Evolutionary conservation across 208 protist genomes (phyloP).

Genomic region (Trypanosoma mega): DNA sequence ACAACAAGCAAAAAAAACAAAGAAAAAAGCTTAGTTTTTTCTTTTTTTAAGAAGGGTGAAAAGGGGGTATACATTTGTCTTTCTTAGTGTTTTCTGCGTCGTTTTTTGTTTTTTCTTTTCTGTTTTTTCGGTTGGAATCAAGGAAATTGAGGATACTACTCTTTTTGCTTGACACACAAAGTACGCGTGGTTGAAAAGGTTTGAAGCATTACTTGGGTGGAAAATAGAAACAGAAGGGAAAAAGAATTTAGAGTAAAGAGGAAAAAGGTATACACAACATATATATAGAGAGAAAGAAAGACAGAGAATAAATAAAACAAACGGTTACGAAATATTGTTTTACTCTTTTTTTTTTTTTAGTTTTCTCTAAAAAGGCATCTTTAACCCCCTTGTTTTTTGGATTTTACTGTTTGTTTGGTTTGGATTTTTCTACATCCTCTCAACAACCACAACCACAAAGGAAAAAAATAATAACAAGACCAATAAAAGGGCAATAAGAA

Average conservation of each 20-base stretch:
- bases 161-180: no score
- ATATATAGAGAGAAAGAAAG: not conserved
- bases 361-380: not conserved
- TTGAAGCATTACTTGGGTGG: no score
- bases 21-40: not conserved
- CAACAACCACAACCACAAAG: no score
- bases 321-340: not conserved
- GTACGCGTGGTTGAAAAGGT: no score
- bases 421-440: no score
- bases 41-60: not conserved
- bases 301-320: not conserved
- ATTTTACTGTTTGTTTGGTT: constrained; percentile 6
- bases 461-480: no score
- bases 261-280: not conserved
- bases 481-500: no score
- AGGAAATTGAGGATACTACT: no score
- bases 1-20: not conserved
- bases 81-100: not conserved
- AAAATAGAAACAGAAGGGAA: not conserved
- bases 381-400: not conserved
- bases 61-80: not conserved
- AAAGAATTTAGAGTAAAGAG: not conserved
- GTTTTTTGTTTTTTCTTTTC: not conserved
- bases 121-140: no score
- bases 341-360: constrained; percentile 15